Conservation (phyloP, 1,284 basidiomycete species). For the Apiotrichum mycotoxinovorans region DNA sequence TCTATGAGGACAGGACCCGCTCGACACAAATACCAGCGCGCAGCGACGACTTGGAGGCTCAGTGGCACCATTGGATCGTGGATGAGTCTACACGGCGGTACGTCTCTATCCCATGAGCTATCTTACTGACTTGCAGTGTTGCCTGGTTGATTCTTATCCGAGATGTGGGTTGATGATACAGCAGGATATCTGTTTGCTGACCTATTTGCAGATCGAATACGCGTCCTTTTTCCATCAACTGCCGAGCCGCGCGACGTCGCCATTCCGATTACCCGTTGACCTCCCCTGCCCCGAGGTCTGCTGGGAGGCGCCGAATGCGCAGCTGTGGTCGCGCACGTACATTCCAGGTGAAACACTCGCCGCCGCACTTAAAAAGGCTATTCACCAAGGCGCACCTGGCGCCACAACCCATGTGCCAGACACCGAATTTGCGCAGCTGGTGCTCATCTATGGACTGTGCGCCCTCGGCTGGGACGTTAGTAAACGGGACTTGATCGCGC, state of each 20-base stretch:
- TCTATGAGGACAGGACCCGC: conserved; percentile 4
- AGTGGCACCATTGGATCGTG: conserved; percentile 8
- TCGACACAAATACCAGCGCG: not conserved
- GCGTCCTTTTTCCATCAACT: conserved; percentile 11
- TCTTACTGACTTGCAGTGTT: not conserved
- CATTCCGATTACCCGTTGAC: conserved; percentile 3
- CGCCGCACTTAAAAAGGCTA: not conserved
- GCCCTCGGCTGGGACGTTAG: conserved; percentile 12
- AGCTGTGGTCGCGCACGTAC: not conserved
- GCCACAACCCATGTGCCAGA: not conserved
- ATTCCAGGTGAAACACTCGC: conserved; percentile 10
- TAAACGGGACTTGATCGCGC: conserved; percentile 8
- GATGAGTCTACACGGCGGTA: conserved; percentile 10
- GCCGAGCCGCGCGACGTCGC: conserved; percentile 5
- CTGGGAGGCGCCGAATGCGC: conserved; percentile 8
- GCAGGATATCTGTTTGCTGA: not conserved
- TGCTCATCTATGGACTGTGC: conserved; percentile 4
- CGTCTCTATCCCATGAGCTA: not conserved
- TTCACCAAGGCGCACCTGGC: not conserved
- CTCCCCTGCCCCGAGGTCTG: conserved; percentile 7
- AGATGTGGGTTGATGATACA: not conserved
- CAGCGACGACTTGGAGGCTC: not conserved
- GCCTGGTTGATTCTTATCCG: conserved; percentile 10
- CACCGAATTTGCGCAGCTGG: conserved; percentile 9
- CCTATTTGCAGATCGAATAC: conserved; percentile 8